Base-by-base conservation (phyloP, 148 eudicot species). In the Pharnaceum exiguum region DNA sequence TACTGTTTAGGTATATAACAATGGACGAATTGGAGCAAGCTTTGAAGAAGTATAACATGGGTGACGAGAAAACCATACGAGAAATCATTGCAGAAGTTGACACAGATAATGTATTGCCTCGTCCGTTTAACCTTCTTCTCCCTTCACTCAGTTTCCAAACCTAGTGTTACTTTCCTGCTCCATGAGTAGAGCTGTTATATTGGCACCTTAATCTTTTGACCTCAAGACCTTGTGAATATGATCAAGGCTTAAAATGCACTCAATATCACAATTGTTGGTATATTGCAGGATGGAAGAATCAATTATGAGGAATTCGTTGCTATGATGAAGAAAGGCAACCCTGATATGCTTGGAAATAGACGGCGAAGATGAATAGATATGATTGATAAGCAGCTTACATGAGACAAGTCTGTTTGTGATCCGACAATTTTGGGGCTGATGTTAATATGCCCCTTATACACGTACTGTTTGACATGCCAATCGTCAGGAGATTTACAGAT, bases 21-120 rank as follows among this genome's bases (percentile, higher is more conserved):
- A 61, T 75, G 86, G 91, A 88, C 66, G 98, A 93, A 69, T 60
- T 93, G 69, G 90, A 83, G 69, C 80, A 85, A 43, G 89, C 96
- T 43, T 54, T 93, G 77, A 88, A 81, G 84, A 76, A 88, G 79
- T 81, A 88, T 65, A 85, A 88, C 51, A 93, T 93, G 96, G 95
- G 96, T 38, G 98, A 88, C 66, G 90, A 82, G 65, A 81, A 75
- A 69, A 88, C 98, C 36, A 85, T 88, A 59, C 76, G 75, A 63
- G 98, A 93, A 77, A 93, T 93, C 36, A 89, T 93, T 60, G 82
- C 83, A 12, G 98, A 93, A 81, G 96, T 88, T 25, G 98, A 93
- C 75, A 88, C 96, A 10, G 98, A 93, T 57, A 35, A 82, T 42
- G 98, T 93, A 86, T 47, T 59, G 26, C 58, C 59, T 63, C 71